A percentile compares a stretch with the other conserved stretches of the same genome.
phyloP scores from a whole-genome alignment of 2,329 filamentous ascomycete genomes.

The Dactylellina sp. region DNA sequence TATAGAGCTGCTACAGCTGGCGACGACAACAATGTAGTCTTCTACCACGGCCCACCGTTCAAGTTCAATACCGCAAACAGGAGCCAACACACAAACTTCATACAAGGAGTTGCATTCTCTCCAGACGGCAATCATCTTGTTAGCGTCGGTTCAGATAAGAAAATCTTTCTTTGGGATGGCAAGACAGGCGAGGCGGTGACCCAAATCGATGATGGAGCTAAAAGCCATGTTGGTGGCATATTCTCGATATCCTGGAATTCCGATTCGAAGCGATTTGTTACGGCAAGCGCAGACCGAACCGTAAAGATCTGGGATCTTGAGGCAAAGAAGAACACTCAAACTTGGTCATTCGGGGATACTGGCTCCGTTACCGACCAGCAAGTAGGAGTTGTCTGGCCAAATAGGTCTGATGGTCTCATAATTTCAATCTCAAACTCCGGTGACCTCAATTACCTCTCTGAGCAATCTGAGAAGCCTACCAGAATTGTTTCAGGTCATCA shows the following conservation, averaged over 20 bases:
- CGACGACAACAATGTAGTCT: slow-evolving; percentile 89
- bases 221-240: slow-evolving; percentile 90
- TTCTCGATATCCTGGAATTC: slow-evolving; percentile 90
- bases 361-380: slow-evolving; percentile 86
- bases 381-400: slow-evolving; percentile 91
- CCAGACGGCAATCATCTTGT: slow-evolving; percentile 85
- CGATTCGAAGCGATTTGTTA: slow-evolving; percentile 87
- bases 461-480: slow-evolving; percentile 76
- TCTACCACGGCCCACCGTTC: slow-evolving; percentile 93
- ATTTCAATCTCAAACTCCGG: slow-evolving; percentile 90
- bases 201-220: slow-evolving; percentile 77
- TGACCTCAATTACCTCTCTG: slow-evolving; percentile 86
- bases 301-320: slow-evolving; percentile 95
- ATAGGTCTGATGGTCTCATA: slow-evolving; percentile 83
- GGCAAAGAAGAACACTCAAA: slow-evolving; percentile 78
- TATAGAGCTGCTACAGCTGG: slow-evolving; percentile 89
- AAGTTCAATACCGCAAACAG: slow-evolving; percentile 86
- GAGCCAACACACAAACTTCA: slow-evolving; percentile 85
- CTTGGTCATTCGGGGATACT: slow-evolving; percentile 85
- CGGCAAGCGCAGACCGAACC: slow-evolving; percentile 92
- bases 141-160: slow-evolving; percentile 90
- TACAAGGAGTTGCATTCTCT: slow-evolving; percentile 88
- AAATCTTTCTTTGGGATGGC: slow-evolving; percentile 94
- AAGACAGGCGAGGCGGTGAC: slow-evolving; percentile 87
- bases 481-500: slow-evolving; percentile 86